phyloP scores from a whole-genome alignment of 805 yeast genomes.

The Tetrapisispora nanseiensis region DNA sequence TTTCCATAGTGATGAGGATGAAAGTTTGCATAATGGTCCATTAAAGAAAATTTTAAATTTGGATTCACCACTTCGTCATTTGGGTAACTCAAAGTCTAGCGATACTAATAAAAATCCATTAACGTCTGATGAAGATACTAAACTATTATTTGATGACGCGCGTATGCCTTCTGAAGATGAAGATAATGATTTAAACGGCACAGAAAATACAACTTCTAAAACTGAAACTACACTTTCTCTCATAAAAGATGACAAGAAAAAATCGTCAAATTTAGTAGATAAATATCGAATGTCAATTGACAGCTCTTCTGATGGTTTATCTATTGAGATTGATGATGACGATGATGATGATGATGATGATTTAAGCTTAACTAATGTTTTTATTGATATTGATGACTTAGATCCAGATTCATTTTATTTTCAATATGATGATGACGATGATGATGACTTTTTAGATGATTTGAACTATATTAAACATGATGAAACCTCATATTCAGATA shows the following conservation, averaged over 20 bases:
- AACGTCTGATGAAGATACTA: slow-evolving; percentile 27
- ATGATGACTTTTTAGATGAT: slow-evolving; percentile 41
- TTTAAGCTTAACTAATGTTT: slow-evolving; percentile 33
- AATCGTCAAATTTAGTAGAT: background rate
- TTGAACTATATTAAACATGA: slow-evolving; percentile 5
- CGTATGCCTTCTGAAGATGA: slow-evolving; percentile 30
- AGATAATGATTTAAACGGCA: slow-evolving; percentile 10
- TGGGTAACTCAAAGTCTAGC: slow-evolving; percentile 12
- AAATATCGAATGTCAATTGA: background rate
- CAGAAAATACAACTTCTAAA: slow-evolving; percentile 24
- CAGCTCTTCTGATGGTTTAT: slow-evolving; percentile 7
- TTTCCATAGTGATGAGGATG: slow-evolving; percentile 24
- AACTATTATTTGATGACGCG: slow-evolving; percentile 27
- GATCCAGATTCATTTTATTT: slow-evolving; percentile 31
- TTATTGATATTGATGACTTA: slow-evolving; percentile 31
- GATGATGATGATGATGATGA: slow-evolving; percentile 29
- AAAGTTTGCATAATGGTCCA: background rate
- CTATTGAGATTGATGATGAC: slow-evolving; percentile 21
- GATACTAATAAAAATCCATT: slow-evolving; percentile 15
- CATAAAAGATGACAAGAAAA: slow-evolving; percentile 27
- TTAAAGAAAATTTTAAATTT: slow-evolving; percentile 10
- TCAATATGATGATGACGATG: slow-evolving; percentile 38
- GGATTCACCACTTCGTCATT: slow-evolving; percentile 19
- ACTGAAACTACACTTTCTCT: background rate
- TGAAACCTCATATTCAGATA: slow-evolving; percentile 28